Percentiles rank a stretch among this genome's conserved stretches.
These are phyloP conservation scores for Naganishia onofrii DNA, from an alignment of 768 basidiomycete species.

Conservation along the genomic window DNA sequence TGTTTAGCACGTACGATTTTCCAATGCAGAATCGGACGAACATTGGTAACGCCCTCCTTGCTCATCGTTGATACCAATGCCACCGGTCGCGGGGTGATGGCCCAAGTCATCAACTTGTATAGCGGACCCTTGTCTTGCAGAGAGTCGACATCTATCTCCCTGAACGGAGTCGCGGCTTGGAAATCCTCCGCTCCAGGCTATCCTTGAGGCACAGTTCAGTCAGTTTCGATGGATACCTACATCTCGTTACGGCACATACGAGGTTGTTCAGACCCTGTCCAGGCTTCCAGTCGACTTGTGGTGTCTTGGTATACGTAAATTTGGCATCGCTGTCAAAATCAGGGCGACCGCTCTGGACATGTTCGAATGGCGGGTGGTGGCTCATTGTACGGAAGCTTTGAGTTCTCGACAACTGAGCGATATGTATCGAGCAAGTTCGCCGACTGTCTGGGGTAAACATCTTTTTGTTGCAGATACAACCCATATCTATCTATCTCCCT, in stretches of 20 bases:
- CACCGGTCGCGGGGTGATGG: constrained; percentile 66
- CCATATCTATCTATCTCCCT: neutral
- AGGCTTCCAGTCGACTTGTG: constrained; percentile 27
- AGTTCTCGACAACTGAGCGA: neutral
- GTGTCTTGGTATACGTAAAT: constrained; percentile 23
- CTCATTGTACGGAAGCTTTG: neutral
- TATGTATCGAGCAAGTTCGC: neutral
- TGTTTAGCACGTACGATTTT: neutral
- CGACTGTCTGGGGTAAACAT: neutral
- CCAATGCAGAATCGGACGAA: constrained; percentile 43
- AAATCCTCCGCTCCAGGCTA: constrained; percentile 27
- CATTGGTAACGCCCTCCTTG: constrained; percentile 59
- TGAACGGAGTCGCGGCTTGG: constrained; percentile 18
- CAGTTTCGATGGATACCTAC: neutral
- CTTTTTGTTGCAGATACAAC: neutral
- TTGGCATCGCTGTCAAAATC: constrained; percentile 20
- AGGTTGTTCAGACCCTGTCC: constrained; percentile 21
- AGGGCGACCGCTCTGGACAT: constrained; percentile 27
- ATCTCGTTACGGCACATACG: neutral
- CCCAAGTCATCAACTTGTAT: constrained; percentile 62
- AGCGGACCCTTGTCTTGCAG: constrained; percentile 30
- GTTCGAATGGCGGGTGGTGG: constrained; percentile 15
- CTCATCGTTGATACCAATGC: constrained; percentile 66
- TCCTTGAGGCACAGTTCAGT: neutral
- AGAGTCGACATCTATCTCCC: constrained; percentile 26